Conservation (phyloP, 2,329 filamentous ascomycete species). For the Coleophoma eucalyptorum region DNA sequence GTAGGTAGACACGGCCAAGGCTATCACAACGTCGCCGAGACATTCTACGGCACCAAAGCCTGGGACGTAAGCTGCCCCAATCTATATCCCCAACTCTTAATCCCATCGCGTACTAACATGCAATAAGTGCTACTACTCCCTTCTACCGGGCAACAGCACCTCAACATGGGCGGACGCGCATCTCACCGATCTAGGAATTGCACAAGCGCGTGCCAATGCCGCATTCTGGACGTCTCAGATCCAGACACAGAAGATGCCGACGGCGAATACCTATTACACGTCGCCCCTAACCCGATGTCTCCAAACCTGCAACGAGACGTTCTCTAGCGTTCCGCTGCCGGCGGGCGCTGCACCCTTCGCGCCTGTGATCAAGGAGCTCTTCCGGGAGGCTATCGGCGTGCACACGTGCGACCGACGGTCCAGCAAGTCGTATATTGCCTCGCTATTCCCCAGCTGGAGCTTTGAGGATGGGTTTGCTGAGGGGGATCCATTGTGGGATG, state of each 20-base stretch:
- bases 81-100: too few relatives aligned
- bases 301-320: slow-evolving; percentile 59
- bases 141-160: slow-evolving; percentile 59
- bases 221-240: slow-evolving; percentile 55
- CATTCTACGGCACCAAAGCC: slow-evolving; percentile 59
- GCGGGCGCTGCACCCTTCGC: slow-evolving; percentile 47
- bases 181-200: slow-evolving; percentile 52
- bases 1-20: slow-evolving; percentile 63
- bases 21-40: slow-evolving; percentile 55
- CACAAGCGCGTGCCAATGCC: slow-evolving; percentile 57
- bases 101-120: neutral
- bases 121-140: slow-evolving; percentile 59
- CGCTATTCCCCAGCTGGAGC: slow-evolving; percentile 45
- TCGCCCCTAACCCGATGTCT: slow-evolving; percentile 61
- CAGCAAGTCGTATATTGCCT: slow-evolving; percentile 46
- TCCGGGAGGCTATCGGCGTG: slow-evolving; percentile 63
- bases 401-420: slow-evolving; percentile 67
- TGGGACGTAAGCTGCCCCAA: slow-evolving; percentile 51
- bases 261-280: slow-evolving; percentile 61
- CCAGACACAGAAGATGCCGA: slow-evolving; percentile 47
- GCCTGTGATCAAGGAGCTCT: slow-evolving; percentile 59
- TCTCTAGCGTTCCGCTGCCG: slow-evolving; percentile 43
- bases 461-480: slow-evolving; percentile 63
- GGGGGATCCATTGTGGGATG: slow-evolving; percentile 45
- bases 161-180: slow-evolving; percentile 60